Evolutionary conservation across 345 rosid genomes (phyloP), one percentile per base, ranked within the genome.

Genomic region (Lenwebbia sp.): DNA sequence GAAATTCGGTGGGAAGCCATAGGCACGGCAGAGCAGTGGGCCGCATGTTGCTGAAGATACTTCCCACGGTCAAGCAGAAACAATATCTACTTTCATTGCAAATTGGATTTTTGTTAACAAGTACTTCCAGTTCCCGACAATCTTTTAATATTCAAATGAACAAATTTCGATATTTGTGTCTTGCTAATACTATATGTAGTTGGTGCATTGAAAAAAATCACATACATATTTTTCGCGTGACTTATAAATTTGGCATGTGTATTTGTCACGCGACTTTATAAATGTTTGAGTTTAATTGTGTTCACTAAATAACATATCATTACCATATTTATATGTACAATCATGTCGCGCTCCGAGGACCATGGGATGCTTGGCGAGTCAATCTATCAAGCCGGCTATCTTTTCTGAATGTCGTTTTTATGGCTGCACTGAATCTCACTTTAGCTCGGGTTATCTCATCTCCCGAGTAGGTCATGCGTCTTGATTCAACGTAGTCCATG

Each of bases 391-490:
- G 17, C 4, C 40, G 4, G 21, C 5, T 19, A 28, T 60, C 21
- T 28, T 9, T 60, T 28, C 0, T 28, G 2, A 28, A 37, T 21
- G 12, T 14, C 7, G 10, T 28, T 60, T 19, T 28, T 6, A 6
- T 60, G 37, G 28, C 3, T 1, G 7, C 6, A 60, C 3, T 0
- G 74, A 28, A 60, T 60, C 21, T n/a, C 74, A 28, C 19, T 13
- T 28, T 13, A n/a, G 13, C 19, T 13, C 1, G 21, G 1, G 10
- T 9, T 9, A 6, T 60, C 21, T 60, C 4, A 0, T n/a, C 3
- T 14, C 7, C 2, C 0, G 1, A 60, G 17, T 1, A 60, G 28
- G 6, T 60, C 21, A 14, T 0, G 2, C 0, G 1, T 60, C 10
- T n/a, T 2, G 37, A 5, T n/a, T 58, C 37, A n/a, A n/a, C 19